These are phyloP conservation scores for Cladosporium halotolerans DNA, from an alignment of 2,329 filamentous ascomycete genomes.

Conservation along the genomic window DNA sequence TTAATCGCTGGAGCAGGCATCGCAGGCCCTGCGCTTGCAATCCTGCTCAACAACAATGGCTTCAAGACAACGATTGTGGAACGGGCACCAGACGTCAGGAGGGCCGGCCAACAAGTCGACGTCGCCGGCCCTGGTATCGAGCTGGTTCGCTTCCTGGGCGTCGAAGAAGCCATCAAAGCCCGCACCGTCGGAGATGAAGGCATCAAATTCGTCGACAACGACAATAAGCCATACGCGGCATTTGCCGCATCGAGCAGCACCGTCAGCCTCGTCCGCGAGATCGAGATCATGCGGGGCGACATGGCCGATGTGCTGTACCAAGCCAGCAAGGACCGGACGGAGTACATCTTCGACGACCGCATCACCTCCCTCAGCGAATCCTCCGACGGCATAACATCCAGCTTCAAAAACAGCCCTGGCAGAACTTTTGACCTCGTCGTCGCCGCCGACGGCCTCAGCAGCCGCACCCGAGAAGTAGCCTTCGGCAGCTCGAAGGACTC, in stretches of 20 bases:
- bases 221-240: conserved; percentile 18
- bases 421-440: conserved; percentile 25
- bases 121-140: conserved; percentile 25
- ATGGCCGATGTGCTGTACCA: conserved; percentile 22
- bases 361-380: conserved; percentile 21
- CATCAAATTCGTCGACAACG: conserved; percentile 23
- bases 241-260: conserved; percentile 21
- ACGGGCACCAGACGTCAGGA: conserved; percentile 14
- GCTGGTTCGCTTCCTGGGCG: conserved; percentile 26
- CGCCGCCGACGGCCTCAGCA: conserved; percentile 29
- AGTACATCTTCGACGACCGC: conserved; percentile 27
- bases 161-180: conserved; percentile 23
- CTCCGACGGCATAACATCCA: conserved; percentile 20
- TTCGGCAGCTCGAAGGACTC: conserved; percentile 20
- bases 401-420: conserved; percentile 20
- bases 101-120: conserved; percentile 30
- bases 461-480: conserved; percentile 22
- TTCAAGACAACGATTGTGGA: conserved; percentile 27
- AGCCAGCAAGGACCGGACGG: conserved; percentile 20
- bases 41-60: conserved; percentile 17
- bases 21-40: conserved; percentile 25
- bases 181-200: conserved; percentile 25
- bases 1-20: conserved; percentile 27
- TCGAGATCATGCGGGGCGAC: conserved; percentile 28
- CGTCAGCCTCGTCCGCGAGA: conserved; percentile 26